Conservation (phyloP, 768 basidiomycete species). For the Dentipellis fragilis region DNA sequence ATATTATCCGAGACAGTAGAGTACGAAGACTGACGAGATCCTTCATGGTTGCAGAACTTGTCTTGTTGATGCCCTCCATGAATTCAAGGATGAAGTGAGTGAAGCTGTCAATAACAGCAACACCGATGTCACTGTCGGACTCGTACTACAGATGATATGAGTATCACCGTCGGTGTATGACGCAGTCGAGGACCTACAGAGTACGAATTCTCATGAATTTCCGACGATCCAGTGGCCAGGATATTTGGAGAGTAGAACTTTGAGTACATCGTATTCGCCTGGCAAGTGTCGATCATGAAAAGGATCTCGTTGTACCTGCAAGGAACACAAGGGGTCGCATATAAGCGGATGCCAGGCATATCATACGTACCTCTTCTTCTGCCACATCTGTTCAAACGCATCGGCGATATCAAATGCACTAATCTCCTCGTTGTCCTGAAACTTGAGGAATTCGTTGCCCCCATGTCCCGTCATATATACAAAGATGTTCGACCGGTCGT, state of each 20-base stretch:
- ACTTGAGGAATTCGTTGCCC: conserved; percentile 96
- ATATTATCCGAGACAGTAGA: neutral
- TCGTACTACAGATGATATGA: conserved; percentile 51
- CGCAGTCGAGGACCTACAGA: conserved; percentile 44
- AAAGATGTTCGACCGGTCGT: conserved; percentile 87
- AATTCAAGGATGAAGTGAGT: conserved; percentile 88
- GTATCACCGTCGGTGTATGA: neutral
- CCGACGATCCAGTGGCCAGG: conserved; percentile 81
- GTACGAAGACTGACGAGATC: conserved; percentile 56
- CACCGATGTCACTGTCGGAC: conserved; percentile 89
- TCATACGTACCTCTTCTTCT: conserved; percentile 70
- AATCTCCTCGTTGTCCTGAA: conserved; percentile 98
- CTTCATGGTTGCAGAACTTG: conserved; percentile 66
- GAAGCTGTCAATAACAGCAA: conserved; percentile 90
- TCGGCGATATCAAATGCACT: conserved; percentile 96
- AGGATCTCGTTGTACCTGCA: conserved; percentile 87
- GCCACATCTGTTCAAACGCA: conserved; percentile 97
- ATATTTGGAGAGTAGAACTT: conserved; percentile 92
- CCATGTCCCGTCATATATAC: conserved; percentile 99
- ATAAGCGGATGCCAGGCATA: neutral
- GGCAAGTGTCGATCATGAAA: conserved; percentile 98
- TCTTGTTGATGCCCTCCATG: conserved; percentile 91
- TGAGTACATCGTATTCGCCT: conserved; percentile 92
- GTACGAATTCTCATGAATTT: conserved; percentile 83
- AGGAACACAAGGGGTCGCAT: neutral